phyloP scores from a whole-genome alignment of 148 eudicot species.

The Vaccinium darrowii region DNA sequence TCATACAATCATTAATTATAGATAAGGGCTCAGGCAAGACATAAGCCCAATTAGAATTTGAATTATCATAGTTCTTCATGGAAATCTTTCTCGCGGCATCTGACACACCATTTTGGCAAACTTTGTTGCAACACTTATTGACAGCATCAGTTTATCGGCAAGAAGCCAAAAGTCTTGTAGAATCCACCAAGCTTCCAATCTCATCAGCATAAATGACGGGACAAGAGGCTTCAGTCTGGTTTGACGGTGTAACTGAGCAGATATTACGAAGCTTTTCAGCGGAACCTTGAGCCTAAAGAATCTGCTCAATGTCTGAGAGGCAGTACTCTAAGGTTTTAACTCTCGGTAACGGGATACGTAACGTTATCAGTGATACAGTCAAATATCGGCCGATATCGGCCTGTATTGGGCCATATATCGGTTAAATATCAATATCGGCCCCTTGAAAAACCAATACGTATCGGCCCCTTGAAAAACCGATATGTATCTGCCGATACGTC shows the following conservation, averaged over 20 bases:
- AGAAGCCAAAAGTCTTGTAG: conserved; percentile 17
- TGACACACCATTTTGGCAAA: conserved; percentile 32
- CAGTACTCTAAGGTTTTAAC: too few relatives aligned
- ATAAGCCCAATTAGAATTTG: not conserved
- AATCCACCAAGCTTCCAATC: conserved; percentile 28
- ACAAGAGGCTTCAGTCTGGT: conserved; percentile 29
- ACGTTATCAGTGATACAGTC: too few relatives aligned
- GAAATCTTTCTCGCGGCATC: conserved; percentile 26
- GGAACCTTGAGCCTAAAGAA: conserved; percentile 30
- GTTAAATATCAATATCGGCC: too few relatives aligned
- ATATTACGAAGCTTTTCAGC: conserved; percentile 22
- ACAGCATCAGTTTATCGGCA: conserved; percentile 26
- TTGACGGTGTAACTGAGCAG: conserved; percentile 24
- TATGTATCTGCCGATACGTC: too few relatives aligned
- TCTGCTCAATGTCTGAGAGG: conserved; percentile 33
- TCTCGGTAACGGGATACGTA: too few relatives aligned
- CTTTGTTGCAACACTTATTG: conserved; percentile 28
- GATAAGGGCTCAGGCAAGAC: conserved; percentile 7
- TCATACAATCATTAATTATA: conserved; percentile 25
- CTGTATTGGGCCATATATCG: too few relatives aligned
- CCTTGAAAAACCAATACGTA: too few relatives aligned
- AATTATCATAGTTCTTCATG: not conserved
- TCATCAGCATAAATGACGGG: conserved; percentile 25
- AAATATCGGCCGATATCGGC: too few relatives aligned
- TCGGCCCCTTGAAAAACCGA: too few relatives aligned